Base-by-base conservation (phyloP, 176 grass and related monocot genomes). In the Oryza rufipogon region DNA sequence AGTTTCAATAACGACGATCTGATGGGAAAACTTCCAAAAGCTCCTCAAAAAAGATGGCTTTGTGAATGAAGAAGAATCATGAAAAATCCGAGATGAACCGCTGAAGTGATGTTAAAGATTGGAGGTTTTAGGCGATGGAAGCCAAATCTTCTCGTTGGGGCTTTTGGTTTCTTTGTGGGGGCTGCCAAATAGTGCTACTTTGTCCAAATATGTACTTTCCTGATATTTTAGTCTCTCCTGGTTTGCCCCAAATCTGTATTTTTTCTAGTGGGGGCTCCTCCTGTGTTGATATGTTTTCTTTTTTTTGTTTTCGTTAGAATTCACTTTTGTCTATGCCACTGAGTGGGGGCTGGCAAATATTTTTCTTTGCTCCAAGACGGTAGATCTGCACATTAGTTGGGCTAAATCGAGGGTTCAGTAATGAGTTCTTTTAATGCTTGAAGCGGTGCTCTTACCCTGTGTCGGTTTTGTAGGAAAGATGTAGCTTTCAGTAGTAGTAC, bases 251-350 rank as follows among this genome's bases (percentile, higher is more conserved):
- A 79, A 83, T 83, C 60, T 64, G 12, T 14, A 32, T 17, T 60
- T 83, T 83, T 83, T 45, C 60, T 22, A 86, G 81, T 68, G 64
- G 46, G 79, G 78, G 74, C 88, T 83, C 63, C 88, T 83, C 49
- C 19, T 45, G 25, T 16, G 38, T 9, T 26, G 15, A 51, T 15
- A 11, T 52, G 49, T 52, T 52, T 51, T 32, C 2, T 51, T 51
- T 10, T 10, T 48, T 49, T 49, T 67, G 67, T 85, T 81, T 33
- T 89, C 52, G 16, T 9, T 82, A 30, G 13, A 16, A 64, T 65
- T 60, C 41, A 65, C 58, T 72, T 90, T 44, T 47, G 26, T 90
- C 83, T 81, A 79, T 71, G 79, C 67, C 68, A 15, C 73, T 74
- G 58, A 36, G 68, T 83, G 84, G 88, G 88, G 61, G 38, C 79